Base-by-base conservation (phyloP, 345 rosid species). In the Geranium rotundifolium region DNA sequence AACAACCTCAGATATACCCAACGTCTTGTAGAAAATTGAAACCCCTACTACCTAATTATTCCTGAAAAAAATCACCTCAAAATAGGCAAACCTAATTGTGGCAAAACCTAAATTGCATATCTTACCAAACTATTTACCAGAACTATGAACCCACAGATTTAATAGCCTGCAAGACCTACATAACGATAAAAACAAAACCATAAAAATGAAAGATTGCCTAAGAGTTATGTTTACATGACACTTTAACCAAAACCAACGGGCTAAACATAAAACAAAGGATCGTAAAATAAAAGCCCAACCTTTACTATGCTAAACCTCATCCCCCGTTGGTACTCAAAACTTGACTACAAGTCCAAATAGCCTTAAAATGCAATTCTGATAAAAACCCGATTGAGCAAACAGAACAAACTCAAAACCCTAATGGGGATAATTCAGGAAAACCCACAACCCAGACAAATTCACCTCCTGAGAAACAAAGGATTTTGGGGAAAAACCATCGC, bases 151-250 rank as follows among this genome's bases (percentile, higher is more conserved):
- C 58, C 59, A 17, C 16, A 30, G 29, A 72, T 46, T 46, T 46
- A 46, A 46, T 46, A 46, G 16, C 52, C 52, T 2, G 46, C 4
- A 37, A 6, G 12, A 37, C 46, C 12, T 37, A 5, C 46, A 37
- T 10, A 37, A 5, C 46, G 12, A 37, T 5, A 37, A 37, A 37
- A 37, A 37, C 46, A 37, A 37, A 5, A 37, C 46, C 46, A 37
- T 6, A 37, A 37, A 37, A 37, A 37, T 37, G 46, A 37, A 67
- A 62, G 58, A 67, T 27, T 59, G 67, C 72, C 80, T 52, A 66
- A 70, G 66, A 71, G 62, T 64, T 66, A 60, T 17, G 56, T 64
- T 17, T 63, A 14, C 20, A 54, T 66, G 78, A 81, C 77, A 73
- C 63, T 69, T 71, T 23, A 65, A 71, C 80, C 57, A 65, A 71